Conservation (phyloP, 768 basidiomycete species). For the Chalciporus chontae region DNA sequence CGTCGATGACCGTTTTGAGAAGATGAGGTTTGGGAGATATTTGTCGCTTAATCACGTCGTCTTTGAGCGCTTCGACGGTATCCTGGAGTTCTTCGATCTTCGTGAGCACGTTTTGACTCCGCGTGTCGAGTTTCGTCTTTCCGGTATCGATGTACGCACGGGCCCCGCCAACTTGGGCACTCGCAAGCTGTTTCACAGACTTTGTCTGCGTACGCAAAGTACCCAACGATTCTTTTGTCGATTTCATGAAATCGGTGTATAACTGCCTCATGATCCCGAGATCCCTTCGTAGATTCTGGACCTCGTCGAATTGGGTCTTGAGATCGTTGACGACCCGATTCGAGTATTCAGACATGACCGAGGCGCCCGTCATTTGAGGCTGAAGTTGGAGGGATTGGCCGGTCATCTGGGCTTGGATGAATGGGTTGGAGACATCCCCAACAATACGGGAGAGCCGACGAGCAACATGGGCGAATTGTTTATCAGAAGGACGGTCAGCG, state of each 20-base stretch:
- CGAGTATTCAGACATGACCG: conserved; percentile 68
- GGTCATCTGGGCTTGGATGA: conserved; percentile 59
- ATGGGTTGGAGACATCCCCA: conserved; percentile 35
- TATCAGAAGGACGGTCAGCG: conserved; percentile 66
- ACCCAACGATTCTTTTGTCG: conserved; percentile 82
- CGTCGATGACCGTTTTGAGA: conserved; percentile 68
- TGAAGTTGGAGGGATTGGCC: conserved; percentile 57
- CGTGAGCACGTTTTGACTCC: conserved; percentile 87
- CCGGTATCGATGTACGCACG: conserved; percentile 87
- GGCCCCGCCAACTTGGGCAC: conserved; percentile 76
- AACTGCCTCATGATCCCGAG: conserved; percentile 91
- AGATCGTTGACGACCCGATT: conserved; percentile 75
- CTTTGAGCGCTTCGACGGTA: conserved; percentile 81
- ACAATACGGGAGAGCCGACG: conserved; percentile 72
- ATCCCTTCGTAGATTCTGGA: conserved; percentile 90
- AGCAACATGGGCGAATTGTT: conserved; percentile 69
- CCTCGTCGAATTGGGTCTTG: conserved; percentile 91
- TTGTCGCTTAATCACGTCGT: conserved; percentile 88
- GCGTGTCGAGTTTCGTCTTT: conserved; percentile 85
- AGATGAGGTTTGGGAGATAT: conserved; percentile 75
- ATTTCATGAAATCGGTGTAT: conserved; percentile 89
- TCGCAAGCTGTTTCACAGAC: conserved; percentile 84
- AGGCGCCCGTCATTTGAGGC: conserved; percentile 74
- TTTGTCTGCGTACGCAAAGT: conserved; percentile 80
- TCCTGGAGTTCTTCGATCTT: conserved; percentile 93